These are phyloP conservation scores for Rosa multiflora DNA, from an alignment of 306 rosid genomes.

Conservation along the genomic window DNA sequence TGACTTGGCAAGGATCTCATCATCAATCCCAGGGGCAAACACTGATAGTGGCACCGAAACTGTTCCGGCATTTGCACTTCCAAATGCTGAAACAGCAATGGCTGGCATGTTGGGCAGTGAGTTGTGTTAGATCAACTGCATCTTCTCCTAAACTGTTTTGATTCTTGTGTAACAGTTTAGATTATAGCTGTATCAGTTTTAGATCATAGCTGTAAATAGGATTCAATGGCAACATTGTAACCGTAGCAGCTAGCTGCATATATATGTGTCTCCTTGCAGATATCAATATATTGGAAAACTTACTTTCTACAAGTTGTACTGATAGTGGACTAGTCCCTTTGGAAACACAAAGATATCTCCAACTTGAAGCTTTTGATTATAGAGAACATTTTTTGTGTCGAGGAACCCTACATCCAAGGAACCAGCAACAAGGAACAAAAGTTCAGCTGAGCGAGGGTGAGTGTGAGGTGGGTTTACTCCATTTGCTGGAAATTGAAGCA, in stretches of 20 bases:
- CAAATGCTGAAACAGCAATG: conserved; percentile 31
- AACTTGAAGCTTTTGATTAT: conserved; percentile 22
- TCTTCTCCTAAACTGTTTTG: no score
- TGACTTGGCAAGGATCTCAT: conserved; percentile 23
- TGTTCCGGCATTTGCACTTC: conserved; percentile 40
- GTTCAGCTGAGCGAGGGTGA: conserved; percentile 32
- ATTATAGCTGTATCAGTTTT: no score
- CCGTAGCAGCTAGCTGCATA: no score
- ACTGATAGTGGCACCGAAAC: conserved; percentile 23
- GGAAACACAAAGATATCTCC: conserved; percentile 44
- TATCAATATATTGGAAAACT: no score
- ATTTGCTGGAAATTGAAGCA: conserved; percentile 17
- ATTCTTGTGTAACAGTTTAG: no score
- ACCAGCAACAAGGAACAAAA: conserved; percentile 31
- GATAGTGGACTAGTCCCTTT: conserved; percentile 39
- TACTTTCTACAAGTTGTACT: conserved; percentile 7
- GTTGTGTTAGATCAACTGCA: not conserved
- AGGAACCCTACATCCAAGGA: conserved; percentile 33
- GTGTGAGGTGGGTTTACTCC: conserved; percentile 35
- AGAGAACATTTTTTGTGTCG: conserved; percentile 21
- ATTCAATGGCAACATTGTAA: no score
- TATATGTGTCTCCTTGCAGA: no score
- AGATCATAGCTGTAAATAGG: no score
- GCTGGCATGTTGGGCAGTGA: conserved; percentile 3
- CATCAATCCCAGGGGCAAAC: conserved; percentile 27